Evolutionary conservation across 176 grass and related monocot genomes (phyloP).

Genomic region (sorghum (Sorghum bicolor)): DNA sequence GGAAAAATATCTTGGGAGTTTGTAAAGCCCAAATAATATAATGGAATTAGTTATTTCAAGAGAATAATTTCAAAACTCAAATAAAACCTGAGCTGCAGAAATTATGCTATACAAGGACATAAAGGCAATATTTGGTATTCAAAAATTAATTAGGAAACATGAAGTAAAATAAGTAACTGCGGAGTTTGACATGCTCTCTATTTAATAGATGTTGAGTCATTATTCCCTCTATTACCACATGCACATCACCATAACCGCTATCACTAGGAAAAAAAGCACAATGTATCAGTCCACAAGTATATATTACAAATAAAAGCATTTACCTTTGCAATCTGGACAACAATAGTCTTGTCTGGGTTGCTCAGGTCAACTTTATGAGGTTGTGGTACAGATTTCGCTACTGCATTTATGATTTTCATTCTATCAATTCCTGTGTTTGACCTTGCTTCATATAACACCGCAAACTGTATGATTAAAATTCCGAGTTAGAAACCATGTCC

Average conservation of each 20-base stretch:
- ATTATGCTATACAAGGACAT: not conserved
- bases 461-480: slow-evolving; percentile 61
- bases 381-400: slow-evolving; percentile 79
- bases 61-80: not conserved
- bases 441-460: slow-evolving; percentile 88
- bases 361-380: slow-evolving; percentile 93
- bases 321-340: slow-evolving; percentile 95
- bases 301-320: slow-evolving; percentile 8
- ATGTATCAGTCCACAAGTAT: not conserved
- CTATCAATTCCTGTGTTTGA: slow-evolving; percentile 94
- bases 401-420: slow-evolving; percentile 96
- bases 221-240: not conserved
- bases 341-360: slow-evolving; percentile 77
- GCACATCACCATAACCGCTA: not conserved
- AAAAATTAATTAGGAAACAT: not conserved
- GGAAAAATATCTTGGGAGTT: not conserved
- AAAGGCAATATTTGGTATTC: not conserved
- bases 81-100: not conserved
- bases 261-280: not conserved
- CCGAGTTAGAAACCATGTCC: not conserved
- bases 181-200: not conserved
- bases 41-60: not conserved
- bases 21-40: not conserved
- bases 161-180: not conserved
- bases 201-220: not conserved